Evolutionary conservation across 2,329 filamentous ascomycete species (phyloP).

Genomic region (Colletotrichum spaethianum): DNA sequence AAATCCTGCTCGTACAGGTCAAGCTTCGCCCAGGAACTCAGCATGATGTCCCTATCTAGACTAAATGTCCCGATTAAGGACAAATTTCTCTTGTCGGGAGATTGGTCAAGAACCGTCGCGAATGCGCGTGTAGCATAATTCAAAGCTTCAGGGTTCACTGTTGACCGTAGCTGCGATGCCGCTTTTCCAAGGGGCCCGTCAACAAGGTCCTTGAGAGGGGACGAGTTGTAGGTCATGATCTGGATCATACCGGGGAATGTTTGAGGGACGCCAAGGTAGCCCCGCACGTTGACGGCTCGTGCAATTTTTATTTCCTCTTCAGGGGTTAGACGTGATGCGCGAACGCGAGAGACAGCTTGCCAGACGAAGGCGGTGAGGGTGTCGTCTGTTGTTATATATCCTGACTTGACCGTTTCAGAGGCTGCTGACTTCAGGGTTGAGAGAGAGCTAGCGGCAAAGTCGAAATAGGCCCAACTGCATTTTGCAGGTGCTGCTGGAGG

Average conservation of each 20-base stretch:
- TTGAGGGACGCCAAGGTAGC: conserved; percentile 55
- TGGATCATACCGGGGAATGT: conserved; percentile 64
- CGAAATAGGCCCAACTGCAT: conserved; percentile 59
- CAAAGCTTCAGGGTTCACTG: conserved; percentile 54
- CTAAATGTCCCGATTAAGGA: conserved; percentile 54
- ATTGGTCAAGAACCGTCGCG: conserved; percentile 54
- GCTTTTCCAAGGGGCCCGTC: conserved; percentile 42
- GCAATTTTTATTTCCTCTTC: conserved; percentile 48
- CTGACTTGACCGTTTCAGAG: conserved; percentile 43
- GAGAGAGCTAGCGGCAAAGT: conserved; percentile 56
- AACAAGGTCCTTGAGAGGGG: conserved; percentile 48
- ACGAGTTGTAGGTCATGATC: conserved; percentile 59
- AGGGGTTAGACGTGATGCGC: conserved; percentile 52
- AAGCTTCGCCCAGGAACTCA: conserved; percentile 69
- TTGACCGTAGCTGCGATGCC: conserved; percentile 52
- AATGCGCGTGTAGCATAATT: conserved; percentile 55
- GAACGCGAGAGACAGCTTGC: conserved; percentile 58
- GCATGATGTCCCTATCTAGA: conserved; percentile 59
- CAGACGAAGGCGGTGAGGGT: conserved; percentile 66
- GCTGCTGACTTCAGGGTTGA: conserved; percentile 57
- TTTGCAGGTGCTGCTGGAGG: neutral
- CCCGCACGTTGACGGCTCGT: conserved; percentile 65
- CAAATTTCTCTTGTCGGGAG: conserved; percentile 53
- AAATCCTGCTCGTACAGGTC: conserved; percentile 63
- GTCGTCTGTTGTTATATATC: conserved; percentile 68